A percentile compares a stretch with the other conserved stretches of the same genome.
Evolutionary conservation across 1,284 basidiomycete species (phyloP).

Genomic region (Calocybe gambosa): DNA sequence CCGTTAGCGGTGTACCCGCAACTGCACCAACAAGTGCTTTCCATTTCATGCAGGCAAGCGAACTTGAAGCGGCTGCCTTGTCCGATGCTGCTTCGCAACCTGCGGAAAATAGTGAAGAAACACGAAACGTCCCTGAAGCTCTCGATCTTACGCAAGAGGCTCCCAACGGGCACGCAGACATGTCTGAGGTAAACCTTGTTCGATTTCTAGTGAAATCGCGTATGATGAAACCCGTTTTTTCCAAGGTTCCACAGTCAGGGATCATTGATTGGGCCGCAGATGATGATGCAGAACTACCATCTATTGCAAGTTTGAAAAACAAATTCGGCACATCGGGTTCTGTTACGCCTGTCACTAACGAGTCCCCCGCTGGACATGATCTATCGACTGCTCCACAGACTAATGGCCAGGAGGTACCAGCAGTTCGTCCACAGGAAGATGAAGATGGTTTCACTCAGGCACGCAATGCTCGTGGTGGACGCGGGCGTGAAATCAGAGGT

Average conservation of each 20-base stretch:
- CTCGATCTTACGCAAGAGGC: conserved; percentile 21
- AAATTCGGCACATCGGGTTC: conserved; percentile 45
- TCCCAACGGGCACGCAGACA: conserved; percentile 25
- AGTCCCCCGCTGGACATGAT: conserved; percentile 30
- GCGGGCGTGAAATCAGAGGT: conserved; percentile 28
- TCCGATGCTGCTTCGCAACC: conserved; percentile 28
- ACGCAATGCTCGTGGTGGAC: conserved; percentile 30
- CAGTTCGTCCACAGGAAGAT: conserved; percentile 28
- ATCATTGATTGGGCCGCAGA: conserved; percentile 59
- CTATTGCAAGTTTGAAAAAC: conserved; percentile 51
- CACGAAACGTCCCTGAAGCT: conserved; percentile 5
- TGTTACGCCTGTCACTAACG: conserved; percentile 41
- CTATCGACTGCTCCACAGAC: conserved; percentile 25
- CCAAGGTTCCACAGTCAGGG: conserved; percentile 17
- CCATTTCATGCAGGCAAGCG: conserved; percentile 74
- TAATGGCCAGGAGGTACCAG: conserved; percentile 17
- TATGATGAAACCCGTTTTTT: conserved; percentile 1
- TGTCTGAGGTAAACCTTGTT: conserved; percentile 21
- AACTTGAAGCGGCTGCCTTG: conserved; percentile 47
- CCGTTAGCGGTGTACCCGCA: conserved; percentile 32
- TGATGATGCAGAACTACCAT: conserved; percentile 50
- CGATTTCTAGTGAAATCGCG: conserved; percentile 13
- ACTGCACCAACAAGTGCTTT: conserved; percentile 46
- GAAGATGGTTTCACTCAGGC: conserved; percentile 61
- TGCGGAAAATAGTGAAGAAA: conserved; percentile 14